phyloP scores from a whole-genome alignment of 345 rosid genomes.

The Rubroshorea leprosula region DNA sequence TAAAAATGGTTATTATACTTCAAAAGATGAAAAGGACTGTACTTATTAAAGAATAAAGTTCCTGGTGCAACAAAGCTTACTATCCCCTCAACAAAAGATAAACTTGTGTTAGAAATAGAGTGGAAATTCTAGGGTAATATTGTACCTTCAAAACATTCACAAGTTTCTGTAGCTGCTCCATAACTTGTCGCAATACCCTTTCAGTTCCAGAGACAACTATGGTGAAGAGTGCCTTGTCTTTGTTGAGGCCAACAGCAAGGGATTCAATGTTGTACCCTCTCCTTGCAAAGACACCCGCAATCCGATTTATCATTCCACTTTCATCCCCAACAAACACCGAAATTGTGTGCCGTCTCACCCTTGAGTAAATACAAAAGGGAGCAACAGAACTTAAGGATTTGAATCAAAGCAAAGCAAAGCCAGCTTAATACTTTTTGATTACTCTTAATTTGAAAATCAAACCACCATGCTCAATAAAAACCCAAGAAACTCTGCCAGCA shows the following conservation, averaged over 20 bases:
- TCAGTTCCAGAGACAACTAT: slow-evolving; percentile 89
- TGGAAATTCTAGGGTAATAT: neutral
- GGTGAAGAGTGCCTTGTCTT: slow-evolving; percentile 89
- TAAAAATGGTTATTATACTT: neutral
- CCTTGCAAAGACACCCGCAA: slow-evolving; percentile 94
- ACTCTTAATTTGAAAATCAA: too few relatives aligned
- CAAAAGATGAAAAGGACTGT: neutral
- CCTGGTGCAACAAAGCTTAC: neutral
- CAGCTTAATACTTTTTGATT: too few relatives aligned
- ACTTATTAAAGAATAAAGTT: neutral
- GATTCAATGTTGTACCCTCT: slow-evolving; percentile 95
- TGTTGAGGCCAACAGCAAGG: slow-evolving; percentile 90
- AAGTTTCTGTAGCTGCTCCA: slow-evolving; percentile 92
- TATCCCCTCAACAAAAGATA: neutral
- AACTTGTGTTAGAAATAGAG: neutral
- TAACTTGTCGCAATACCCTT: slow-evolving; percentile 70
- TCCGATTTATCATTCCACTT: slow-evolving; percentile 94
- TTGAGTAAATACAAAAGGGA: too few relatives aligned
- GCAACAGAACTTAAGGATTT: too few relatives aligned
- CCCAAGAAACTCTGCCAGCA: too few relatives aligned
- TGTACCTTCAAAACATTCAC: slow-evolving; percentile 87
- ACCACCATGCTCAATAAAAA: too few relatives aligned
- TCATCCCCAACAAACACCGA: slow-evolving; percentile 97
- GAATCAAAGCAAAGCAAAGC: too few relatives aligned
- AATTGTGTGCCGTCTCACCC: slow-evolving; percentile 77